Conservation (phyloP, 2,329 filamentous ascomycete genomes). For the Coleophoma eucalyptorum region DNA sequence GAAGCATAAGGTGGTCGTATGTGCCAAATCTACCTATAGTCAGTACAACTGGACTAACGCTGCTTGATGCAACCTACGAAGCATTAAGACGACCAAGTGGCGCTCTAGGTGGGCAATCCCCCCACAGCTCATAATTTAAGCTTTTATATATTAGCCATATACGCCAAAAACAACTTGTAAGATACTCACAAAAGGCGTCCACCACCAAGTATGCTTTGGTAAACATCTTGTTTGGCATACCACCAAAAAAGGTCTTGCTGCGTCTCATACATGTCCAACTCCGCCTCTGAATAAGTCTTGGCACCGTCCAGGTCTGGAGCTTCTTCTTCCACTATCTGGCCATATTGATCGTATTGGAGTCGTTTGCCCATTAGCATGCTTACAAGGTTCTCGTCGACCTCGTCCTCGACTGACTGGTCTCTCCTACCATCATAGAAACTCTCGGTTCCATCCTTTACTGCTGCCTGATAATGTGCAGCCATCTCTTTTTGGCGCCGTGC, state of each 20-base stretch:
- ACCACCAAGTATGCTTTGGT: conserved; percentile 85
- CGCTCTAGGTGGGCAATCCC: conserved; percentile 82
- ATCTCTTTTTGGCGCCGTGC: conserved; percentile 25
- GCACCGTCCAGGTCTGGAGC: conserved; percentile 3
- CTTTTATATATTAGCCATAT: conserved; percentile 8
- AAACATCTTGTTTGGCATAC: conserved; percentile 91
- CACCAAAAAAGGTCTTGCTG: conserved; percentile 91
- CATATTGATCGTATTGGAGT: conserved; percentile 54
- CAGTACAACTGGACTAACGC: conserved; percentile 10
- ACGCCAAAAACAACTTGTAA: not conserved
- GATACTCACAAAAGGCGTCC: conserved; percentile 75
- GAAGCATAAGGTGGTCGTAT: conserved; percentile 80
- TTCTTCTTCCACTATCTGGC: conserved; percentile 34
- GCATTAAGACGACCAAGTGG: conserved; percentile 74
- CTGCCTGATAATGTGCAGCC: conserved; percentile 13
- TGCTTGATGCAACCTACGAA: conserved; percentile 38
- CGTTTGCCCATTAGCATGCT: conserved; percentile 53
- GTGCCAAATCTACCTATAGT: conserved; percentile 67
- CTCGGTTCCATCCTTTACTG: conserved; percentile 9
- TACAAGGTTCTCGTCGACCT: conserved; percentile 53
- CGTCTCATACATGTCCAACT: conserved; percentile 77
- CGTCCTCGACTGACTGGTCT: conserved; percentile 27
- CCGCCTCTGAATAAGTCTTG: conserved; percentile 35
- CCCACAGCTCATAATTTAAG: conserved; percentile 74
- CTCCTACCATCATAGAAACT: conserved; percentile 10